Evolutionary conservation across 768 basidiomycete genomes (phyloP).

Genomic region (Lepiota venenata): DNA sequence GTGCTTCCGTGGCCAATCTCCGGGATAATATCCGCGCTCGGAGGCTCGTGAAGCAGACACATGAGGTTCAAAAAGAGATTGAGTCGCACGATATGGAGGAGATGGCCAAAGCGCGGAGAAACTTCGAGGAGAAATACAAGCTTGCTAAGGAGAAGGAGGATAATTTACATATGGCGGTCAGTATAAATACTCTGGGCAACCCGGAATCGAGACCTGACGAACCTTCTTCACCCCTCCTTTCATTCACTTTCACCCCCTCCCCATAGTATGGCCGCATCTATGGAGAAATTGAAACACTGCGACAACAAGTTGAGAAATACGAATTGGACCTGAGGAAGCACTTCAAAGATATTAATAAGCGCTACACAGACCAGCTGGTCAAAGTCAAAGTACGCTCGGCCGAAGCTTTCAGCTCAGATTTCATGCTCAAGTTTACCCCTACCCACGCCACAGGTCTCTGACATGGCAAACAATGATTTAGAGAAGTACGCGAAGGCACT

Average conservation of each 20-base stretch:
- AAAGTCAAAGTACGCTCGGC: conserved; percentile 76
- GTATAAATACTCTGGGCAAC: conserved; percentile 14
- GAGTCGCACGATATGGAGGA: conserved; percentile 79
- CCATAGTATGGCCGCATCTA: conserved; percentile 74
- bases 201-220: not conserved
- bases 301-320: conserved; percentile 59
- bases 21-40: conserved; percentile 84
- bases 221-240: not conserved
- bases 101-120: conserved; percentile 78
- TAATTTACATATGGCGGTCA: conserved; percentile 64
- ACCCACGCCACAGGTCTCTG: conserved; percentile 67
- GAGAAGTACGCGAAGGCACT: conserved; percentile 98
- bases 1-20: conserved; percentile 63
- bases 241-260: not conserved
- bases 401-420: not conserved
- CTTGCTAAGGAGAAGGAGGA: conserved; percentile 71
- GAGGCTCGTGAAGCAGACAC: conserved; percentile 63
- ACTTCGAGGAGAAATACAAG: conserved; percentile 80
- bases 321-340: conserved; percentile 70
- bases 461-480: conserved; percentile 95
- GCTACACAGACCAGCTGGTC: conserved; percentile 87
- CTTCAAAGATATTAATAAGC: conserved; percentile 82
- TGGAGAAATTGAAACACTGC: conserved; percentile 78
- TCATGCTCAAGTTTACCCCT: not conserved
- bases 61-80: conserved; percentile 65